These are phyloP conservation scores for Xylaria sp. DNA, from an alignment of 2,329 filamentous ascomycete species.

Conservation along the genomic window DNA sequence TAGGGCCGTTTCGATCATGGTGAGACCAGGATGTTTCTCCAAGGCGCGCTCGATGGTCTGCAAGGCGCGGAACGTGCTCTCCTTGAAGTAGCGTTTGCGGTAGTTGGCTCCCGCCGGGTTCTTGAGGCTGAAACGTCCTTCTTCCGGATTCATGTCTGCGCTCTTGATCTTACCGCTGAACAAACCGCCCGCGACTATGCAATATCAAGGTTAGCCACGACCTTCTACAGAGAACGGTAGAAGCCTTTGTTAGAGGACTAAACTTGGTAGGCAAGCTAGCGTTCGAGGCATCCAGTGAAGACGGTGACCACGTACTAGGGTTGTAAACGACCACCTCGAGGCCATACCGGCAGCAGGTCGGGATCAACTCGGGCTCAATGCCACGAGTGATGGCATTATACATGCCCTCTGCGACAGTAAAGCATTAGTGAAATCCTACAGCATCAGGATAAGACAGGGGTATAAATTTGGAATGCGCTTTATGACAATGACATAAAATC, in stretches of 20 bases:
- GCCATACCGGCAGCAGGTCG: slow-evolving; percentile 78
- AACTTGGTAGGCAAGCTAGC: neutral
- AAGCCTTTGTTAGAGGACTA: neutral
- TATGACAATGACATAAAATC: no score
- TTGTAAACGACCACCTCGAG: slow-evolving; percentile 86
- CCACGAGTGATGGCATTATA: slow-evolving; percentile 83
- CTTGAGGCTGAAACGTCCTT: slow-evolving; percentile 76
- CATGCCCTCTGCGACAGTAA: slow-evolving; percentile 66
- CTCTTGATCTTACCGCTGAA: slow-evolving; percentile 84
- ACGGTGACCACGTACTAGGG: slow-evolving; percentile 56
- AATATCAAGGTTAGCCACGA: neutral
- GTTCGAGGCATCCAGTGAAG: no score
- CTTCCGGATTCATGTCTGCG: slow-evolving; percentile 67
- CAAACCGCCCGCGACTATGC: slow-evolving; percentile 74
- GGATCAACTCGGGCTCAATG: slow-evolving; percentile 80
- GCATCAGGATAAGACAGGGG: neutral
- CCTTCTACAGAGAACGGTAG: neutral
- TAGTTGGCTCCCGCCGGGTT: slow-evolving; percentile 64
- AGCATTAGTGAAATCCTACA: neutral
- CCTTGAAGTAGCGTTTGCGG: slow-evolving; percentile 77
- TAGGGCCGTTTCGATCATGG: slow-evolving; percentile 77
- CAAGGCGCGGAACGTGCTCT: slow-evolving; percentile 71
- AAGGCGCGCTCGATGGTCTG: slow-evolving; percentile 74
- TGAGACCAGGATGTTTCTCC: slow-evolving; percentile 71
- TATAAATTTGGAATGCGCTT: neutral